Evolutionary conservation across 208 protist genomes (phyloP).

Genomic region (Tritrichomonas foetus): DNA sequence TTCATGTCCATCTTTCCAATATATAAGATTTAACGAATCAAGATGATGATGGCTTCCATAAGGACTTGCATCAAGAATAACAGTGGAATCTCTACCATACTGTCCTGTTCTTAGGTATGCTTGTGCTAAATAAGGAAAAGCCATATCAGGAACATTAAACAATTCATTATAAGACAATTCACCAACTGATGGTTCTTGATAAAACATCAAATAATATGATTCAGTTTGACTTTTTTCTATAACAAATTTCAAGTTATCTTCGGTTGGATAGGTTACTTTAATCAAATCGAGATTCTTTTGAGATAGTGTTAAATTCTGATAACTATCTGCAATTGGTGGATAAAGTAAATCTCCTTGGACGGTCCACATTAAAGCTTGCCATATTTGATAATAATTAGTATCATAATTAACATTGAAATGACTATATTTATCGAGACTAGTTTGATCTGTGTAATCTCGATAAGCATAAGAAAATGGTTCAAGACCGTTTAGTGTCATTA

Average conservation of each 20-base stretch:
- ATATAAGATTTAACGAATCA: neutral
- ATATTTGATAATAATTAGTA: neutral
- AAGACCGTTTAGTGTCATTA: neutral
- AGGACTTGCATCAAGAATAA: neutral
- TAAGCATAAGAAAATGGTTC: neutral
- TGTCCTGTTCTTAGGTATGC: neutral
- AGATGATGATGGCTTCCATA: neutral
- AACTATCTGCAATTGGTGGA: neutral
- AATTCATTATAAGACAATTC: neutral
- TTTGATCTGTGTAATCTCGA: neutral
- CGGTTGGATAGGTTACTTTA: neutral
- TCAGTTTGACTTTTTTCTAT: neutral
- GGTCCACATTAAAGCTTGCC: neutral
- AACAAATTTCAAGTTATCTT: neutral
- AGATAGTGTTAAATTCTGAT: neutral
- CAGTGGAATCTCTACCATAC: neutral
- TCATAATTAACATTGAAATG: neutral
- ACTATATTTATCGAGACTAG: neutral
- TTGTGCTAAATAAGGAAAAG: neutral
- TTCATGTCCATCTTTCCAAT: neutral
- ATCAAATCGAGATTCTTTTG: neutral
- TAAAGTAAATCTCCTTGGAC: neutral
- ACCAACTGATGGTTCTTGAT: neutral
- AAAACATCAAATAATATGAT: neutral
- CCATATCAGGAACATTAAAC: neutral